A percentile compares a stretch with the other conserved stretches of the same genome.
These are phyloP conservation scores for Diplodia mutila DNA, from an alignment of 2,329 filamentous ascomycete species.

Conservation along the genomic window DNA sequence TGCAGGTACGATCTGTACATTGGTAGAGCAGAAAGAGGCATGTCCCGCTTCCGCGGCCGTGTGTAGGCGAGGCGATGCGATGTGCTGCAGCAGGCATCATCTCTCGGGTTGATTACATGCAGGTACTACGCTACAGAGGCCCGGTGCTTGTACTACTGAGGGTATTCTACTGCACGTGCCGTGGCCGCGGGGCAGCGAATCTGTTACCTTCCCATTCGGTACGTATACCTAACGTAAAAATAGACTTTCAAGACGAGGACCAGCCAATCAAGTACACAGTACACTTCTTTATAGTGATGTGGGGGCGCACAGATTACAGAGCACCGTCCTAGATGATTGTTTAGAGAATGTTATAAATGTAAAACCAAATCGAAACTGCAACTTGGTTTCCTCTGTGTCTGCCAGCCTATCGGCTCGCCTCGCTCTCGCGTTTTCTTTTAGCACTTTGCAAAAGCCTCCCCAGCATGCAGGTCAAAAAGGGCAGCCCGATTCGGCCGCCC, in stretches of 20 bases:
- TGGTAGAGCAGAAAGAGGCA: not conserved
- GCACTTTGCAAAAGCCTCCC: not conserved
- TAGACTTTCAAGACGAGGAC: not conserved
- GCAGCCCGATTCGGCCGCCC: not conserved
- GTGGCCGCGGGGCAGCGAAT: too few relatives aligned
- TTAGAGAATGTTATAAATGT: not conserved
- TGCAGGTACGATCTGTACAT: not conserved
- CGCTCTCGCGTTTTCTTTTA: not conserved
- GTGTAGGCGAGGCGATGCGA: not conserved
- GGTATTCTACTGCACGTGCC: not conserved
- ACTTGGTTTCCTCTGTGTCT: not conserved
- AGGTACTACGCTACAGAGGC: not conserved
- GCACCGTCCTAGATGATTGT: not conserved
- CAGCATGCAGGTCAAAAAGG: not conserved
- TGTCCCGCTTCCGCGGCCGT: not conserved
- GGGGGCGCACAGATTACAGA: not conserved
- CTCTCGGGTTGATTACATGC: not conserved
- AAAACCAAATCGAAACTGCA: not conserved
- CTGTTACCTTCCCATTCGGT: not conserved
- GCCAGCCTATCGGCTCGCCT: not conserved
- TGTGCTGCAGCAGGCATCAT: not conserved
- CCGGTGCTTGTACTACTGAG: not conserved
- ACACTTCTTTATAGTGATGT: not conserved
- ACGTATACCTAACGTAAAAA: not conserved
- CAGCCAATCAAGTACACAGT: not conserved